Evolutionary conservation across 176 grass and related monocot genomes (phyloP), one percentile per base, ranked within the genome.

Genomic region (Aegilops umbellulata): DNA sequence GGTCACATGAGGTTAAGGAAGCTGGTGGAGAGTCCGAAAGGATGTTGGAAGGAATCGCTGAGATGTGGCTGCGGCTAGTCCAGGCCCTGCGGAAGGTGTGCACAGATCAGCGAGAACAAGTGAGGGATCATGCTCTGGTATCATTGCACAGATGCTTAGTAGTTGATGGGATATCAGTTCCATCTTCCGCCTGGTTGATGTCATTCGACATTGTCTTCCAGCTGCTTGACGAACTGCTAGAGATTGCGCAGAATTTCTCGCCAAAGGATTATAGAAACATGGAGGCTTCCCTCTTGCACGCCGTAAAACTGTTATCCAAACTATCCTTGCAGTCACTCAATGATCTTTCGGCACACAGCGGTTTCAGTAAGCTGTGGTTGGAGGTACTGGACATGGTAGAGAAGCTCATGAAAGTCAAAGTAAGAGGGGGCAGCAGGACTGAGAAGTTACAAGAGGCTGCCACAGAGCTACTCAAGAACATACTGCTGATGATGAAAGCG

Each of bases 381-480:
- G 94, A 95, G 47, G 76, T 94, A 65, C 88, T 98, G 22, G 86
- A 88, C 76, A 91, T 91, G 76, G 84, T 94, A 84, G 94, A 98
- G 79, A 93, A 86, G 75, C 89, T 91, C 82, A 87, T 92, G 82
- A 98, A 94, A 67, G 88, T 90, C 75, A 98, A 91, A 83, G 69
- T 95, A 79, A 90, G 90, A 81, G 93, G 94, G 34, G 90, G 90
- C 64, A 94, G 88, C 69, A 95, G 84, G 69, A 91, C 89, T 47
- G 94, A 98, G 91, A 94, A 74, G 38, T 49, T 98, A 60, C 90
- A 98, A 60, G 94, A 98, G 88, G 74, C 90, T 16, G 91, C 94
- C 88, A 88, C 94, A 36, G 97, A 98, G 65, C 90, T 92, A 36
- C 80, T 98, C 5, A 98, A 98, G 86, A 98, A 91, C 87, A 91